phyloP scores from a whole-genome alignment of 352 stramenopile species.

The Phytophthora cactorum region DNA sequence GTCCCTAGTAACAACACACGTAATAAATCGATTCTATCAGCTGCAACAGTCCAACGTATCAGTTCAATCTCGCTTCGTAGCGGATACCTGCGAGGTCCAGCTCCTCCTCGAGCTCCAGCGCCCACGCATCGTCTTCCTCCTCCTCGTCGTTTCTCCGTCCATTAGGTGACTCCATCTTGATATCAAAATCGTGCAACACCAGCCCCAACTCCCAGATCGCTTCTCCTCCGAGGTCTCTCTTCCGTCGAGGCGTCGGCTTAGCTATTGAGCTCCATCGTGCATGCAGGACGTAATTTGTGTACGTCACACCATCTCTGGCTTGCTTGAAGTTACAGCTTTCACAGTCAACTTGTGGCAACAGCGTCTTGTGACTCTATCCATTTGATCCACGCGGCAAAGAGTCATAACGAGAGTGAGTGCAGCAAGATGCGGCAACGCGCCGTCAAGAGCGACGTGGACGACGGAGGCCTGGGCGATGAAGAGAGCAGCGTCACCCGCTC shows the following conservation, averaged over 20 bases:
- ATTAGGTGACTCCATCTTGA: slow-evolving; percentile 6
- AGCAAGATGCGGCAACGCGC: slow-evolving; percentile 62
- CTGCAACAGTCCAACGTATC: background rate
- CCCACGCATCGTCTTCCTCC: slow-evolving; percentile 69
- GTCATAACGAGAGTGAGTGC: slow-evolving; percentile 2
- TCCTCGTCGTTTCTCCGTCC: slow-evolving; percentile 4
- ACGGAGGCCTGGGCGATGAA: slow-evolving; percentile 37
- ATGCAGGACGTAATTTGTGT: slow-evolving; percentile 2
- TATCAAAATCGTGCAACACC: background rate
- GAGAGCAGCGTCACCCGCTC: slow-evolving; percentile 52
- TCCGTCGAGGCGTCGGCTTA: slow-evolving; percentile 18
- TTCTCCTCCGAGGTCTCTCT: slow-evolving; percentile 3
- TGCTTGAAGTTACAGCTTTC: slow-evolving; percentile 5
- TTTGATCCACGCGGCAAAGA: slow-evolving; percentile 24
- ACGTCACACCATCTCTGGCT: slow-evolving; percentile 10
- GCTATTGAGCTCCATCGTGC: slow-evolving; percentile 18
- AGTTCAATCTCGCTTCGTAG: slow-evolving; percentile 1
- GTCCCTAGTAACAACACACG: slow-evolving; percentile 1
- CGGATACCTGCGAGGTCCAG: slow-evolving; percentile 46
- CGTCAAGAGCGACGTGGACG: slow-evolving; percentile 68
- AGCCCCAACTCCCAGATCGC: background rate
- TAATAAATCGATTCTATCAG: background rate
- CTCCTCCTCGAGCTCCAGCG: slow-evolving; percentile 75
- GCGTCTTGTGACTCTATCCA: slow-evolving; percentile 4
- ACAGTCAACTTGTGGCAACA: background rate